Base-by-base conservation (phyloP, 441 rosid species). In the Geranium incanum region DNA sequence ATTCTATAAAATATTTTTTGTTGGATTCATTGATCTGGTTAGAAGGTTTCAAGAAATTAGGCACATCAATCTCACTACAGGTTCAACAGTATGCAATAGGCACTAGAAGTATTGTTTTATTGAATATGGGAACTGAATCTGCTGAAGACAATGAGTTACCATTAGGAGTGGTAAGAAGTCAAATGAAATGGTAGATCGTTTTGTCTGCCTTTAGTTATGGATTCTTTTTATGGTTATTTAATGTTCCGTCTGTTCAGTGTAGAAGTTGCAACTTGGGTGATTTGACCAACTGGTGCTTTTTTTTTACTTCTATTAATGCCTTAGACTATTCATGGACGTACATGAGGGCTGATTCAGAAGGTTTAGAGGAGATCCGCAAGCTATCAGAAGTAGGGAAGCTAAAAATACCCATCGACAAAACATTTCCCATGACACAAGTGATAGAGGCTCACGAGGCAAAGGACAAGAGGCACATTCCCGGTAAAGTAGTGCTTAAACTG, bases 261-360 rank as follows among this genome's bases (percentile, higher is more conserved):
- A 2, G 36, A 4, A 5, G 66, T 62, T 18, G 66, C 66, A 62
- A 18, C 28, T 62, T 62, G 5, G 6, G 16, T 0, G 9, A 8
- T 3, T 9, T 2, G 37, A 63, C 23, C 38, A 63, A 21, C 13
- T 62, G 12, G 0, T 16, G 3, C 23, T 12, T 23, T 1, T 21
- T 8, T 38, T 36, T 62, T 70, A 52, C 50, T 76, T 72, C 33
- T 28, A 28, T 28, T 28, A 2, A 28, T 28, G 33, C 23, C 71
- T 59, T 89, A 92, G 97, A 89, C 70, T 95, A 95, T 74, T 87
- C 81, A 78, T 94, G 96, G 93, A 80, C 87, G 2, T 94, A 83
- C 76, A 92, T 94, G 97, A 88, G 97, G 77, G 97, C 95, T 18
- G 99, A 92, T 81, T 75, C 88, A 18, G 99, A 94, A 79, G 97